Conservation (phyloP, 2,329 filamentous ascomycete genomes). For the Raffaelea arxii region DNA sequence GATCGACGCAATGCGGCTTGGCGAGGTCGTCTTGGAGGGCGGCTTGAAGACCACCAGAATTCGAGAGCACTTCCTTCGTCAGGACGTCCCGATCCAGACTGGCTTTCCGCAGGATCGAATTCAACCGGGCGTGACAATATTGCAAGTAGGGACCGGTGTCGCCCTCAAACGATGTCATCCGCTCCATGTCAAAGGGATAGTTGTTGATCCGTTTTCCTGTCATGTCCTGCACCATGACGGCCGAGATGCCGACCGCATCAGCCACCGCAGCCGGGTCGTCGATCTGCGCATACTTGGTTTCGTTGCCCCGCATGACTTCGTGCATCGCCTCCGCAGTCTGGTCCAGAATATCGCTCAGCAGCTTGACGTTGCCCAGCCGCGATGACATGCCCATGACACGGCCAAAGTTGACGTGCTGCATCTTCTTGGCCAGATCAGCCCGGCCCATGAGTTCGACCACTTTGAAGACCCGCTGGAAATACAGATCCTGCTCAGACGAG, state of each 20-base stretch:
- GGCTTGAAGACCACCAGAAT: conserved; percentile 4
- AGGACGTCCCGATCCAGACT: neutral
- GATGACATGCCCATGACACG: conserved; percentile 34
- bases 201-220: conserved; percentile 46
- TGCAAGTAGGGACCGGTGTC: conserved; percentile 67
- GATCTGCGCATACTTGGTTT: conserved; percentile 55
- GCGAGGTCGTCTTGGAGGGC: conserved; percentile 10
- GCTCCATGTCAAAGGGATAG: conserved; percentile 58
- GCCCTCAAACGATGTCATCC: conserved; percentile 65
- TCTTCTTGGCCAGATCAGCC: conserved; percentile 19
- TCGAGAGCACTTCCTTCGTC: neutral
- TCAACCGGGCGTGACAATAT: conserved; percentile 56
- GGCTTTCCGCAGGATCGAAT: neutral
- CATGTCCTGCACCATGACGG: conserved; percentile 70
- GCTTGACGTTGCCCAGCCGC: conserved; percentile 38
- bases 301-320: conserved; percentile 58
- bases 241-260: conserved; percentile 27
- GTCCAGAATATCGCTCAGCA: conserved; percentile 46
- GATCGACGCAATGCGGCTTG: conserved; percentile 42
- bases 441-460: conserved; percentile 25
- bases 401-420: conserved; percentile 31
- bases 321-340: conserved; percentile 59
- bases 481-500: conserved; percentile 21
- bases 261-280: conserved; percentile 46
- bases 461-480: conserved; percentile 24